These are phyloP conservation scores for Candida chilensis DNA, from an alignment of 805 yeast genomes.

Conservation along the genomic window DNA sequence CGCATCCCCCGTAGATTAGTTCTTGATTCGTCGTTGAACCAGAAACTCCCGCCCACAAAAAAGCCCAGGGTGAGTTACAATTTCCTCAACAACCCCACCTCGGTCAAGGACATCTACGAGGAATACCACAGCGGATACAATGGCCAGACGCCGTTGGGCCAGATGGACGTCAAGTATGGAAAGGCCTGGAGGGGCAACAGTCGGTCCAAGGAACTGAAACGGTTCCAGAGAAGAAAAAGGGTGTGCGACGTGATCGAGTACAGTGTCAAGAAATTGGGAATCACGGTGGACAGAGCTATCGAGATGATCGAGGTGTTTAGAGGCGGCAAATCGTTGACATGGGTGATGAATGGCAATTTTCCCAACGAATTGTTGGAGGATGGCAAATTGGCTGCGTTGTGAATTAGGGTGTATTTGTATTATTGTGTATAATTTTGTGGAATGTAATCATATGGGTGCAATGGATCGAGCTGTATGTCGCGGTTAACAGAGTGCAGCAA, in stretches of 20 bases:
- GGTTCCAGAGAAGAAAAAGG: conserved; percentile 32
- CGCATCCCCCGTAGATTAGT: background rate
- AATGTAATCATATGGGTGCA: too few species aligned
- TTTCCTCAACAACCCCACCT: conserved; percentile 33
- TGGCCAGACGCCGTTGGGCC: conserved; percentile 31
- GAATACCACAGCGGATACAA: conserved; percentile 34
- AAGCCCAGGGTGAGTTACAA: conserved; percentile 26
- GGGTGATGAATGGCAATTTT: conserved; percentile 38
- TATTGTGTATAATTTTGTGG: too few species aligned
- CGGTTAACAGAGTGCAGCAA: too few species aligned
- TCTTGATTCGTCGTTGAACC: background rate
- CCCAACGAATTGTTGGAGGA: conserved; percentile 17
- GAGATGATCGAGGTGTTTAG: conserved; percentile 29
- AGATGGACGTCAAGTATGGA: conserved; percentile 31
- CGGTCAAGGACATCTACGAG: conserved; percentile 32
- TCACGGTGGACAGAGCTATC: conserved; percentile 29
- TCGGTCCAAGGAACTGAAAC: conserved; percentile 30
- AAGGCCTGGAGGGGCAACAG: conserved; percentile 38
- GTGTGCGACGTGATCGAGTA: conserved; percentile 32
- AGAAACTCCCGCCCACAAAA: conserved; percentile 8
- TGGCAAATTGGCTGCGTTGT: too few species aligned
- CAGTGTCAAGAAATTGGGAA: conserved; percentile 28
- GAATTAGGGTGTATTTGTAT: too few species aligned
- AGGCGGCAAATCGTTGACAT: conserved; percentile 31
- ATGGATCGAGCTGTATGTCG: too few species aligned